phyloP scores from a whole-genome alignment of 2,329 filamentous ascomycete genomes.

The Colletotrichum chlorophyti region DNA sequence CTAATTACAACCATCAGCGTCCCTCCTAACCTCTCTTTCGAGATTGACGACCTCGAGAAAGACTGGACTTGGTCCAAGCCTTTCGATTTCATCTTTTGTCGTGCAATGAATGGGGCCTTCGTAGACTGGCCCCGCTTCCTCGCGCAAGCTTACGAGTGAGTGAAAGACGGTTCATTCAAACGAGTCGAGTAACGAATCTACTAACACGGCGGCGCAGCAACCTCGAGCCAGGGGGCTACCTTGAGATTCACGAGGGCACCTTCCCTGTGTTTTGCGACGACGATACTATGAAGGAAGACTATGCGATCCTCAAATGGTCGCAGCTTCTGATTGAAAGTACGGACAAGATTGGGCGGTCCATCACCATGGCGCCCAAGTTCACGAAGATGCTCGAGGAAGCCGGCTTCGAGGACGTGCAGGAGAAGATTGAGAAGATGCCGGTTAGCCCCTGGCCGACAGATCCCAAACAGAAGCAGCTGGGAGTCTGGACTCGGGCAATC shows the following conservation, averaged over 20 bases:
- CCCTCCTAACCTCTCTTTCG: conserved; percentile 52
- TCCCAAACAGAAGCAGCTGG: conserved; percentile 39
- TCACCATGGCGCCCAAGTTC: neutral
- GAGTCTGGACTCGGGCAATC: conserved; percentile 34
- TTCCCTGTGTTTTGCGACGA: neutral
- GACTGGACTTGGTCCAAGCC: conserved; percentile 38
- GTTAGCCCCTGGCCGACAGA: conserved; percentile 44
- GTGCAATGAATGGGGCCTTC: conserved; percentile 61
- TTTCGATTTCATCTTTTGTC: conserved; percentile 42
- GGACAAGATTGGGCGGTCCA: neutral
- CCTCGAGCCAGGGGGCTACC: neutral
- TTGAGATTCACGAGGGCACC: neutral
- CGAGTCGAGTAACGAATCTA: conserved; percentile 17
- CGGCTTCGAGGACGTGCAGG: conserved; percentile 41
- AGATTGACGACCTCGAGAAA: conserved; percentile 43
- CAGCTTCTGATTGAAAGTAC: conserved; percentile 29
- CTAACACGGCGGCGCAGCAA: conserved; percentile 30
- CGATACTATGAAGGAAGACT: neutral
- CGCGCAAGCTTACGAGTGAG: conserved; percentile 47
- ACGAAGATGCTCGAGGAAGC: conserved; percentile 32
- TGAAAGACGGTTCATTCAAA: conserved; percentile 28
- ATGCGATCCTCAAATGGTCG: conserved; percentile 22
- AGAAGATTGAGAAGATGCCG: conserved; percentile 40
- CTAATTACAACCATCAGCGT: conserved; percentile 34
- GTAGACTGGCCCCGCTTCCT: conserved; percentile 60